A percentile compares a stretch with the other conserved stretches of the same genome.
Evolutionary conservation across 2,329 filamentous ascomycete species (phyloP).

Genomic region (Beauveria caledonica): DNA sequence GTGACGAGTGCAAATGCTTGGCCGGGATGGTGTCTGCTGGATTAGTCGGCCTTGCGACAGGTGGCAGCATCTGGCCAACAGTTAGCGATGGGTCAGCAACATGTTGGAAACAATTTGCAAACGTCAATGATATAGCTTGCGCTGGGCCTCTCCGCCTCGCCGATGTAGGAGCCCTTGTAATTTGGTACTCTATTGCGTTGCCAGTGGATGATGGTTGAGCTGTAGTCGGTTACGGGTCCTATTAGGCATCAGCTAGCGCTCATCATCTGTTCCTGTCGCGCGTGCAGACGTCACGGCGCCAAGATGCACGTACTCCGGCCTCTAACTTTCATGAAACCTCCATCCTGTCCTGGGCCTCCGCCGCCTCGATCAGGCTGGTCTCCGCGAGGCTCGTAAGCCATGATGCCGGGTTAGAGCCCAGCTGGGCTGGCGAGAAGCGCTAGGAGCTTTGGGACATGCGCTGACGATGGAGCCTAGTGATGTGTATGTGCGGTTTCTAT

Average conservation of each 20-base stretch:
- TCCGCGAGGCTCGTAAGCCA: conserved; percentile 48
- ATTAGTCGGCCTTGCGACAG: conserved; percentile 62
- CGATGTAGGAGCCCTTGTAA: conserved; percentile 61
- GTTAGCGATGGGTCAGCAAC: conserved; percentile 14
- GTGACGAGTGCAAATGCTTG: conserved; percentile 94
- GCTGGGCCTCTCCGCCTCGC: conserved; percentile 78
- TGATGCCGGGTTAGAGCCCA: conserved; percentile 19
- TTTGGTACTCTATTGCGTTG: conserved; percentile 66
- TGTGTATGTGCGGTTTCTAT: not conserved
- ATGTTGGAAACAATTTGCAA: conserved; percentile 24
- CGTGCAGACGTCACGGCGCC: not conserved
- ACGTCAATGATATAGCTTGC: conserved; percentile 87
- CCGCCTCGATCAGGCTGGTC: conserved; percentile 35
- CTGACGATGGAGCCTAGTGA: not conserved
- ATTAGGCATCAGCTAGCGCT: conserved; percentile 7
- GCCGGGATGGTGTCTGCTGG: conserved; percentile 83
- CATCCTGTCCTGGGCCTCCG: conserved; percentile 34
- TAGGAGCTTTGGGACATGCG: not conserved
- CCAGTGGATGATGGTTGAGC: conserved; percentile 84
- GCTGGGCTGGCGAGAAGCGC: conserved; percentile 9
- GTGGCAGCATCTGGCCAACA: conserved; percentile 67
- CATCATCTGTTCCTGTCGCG: conserved; percentile 5
- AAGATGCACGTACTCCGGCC: conserved; percentile 39
- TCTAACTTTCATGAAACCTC: conserved; percentile 39
- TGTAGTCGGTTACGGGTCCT: conserved; percentile 92